Base-by-base conservation (phyloP, 352 stramenopile genomes). In the Globisporangium cystogenes region DNA sequence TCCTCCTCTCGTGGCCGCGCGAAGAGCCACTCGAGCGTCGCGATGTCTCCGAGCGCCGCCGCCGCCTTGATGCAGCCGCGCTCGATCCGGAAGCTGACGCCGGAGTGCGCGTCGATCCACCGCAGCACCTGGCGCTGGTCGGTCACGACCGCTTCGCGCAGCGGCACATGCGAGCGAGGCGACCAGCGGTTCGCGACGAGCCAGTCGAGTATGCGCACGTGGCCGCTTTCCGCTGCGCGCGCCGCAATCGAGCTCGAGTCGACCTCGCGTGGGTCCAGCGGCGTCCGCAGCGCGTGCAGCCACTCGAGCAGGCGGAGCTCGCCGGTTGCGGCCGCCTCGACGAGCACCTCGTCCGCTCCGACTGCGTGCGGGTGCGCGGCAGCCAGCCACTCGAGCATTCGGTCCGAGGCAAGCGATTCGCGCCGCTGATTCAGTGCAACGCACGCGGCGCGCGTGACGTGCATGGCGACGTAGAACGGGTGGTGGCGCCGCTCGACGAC, bases 1-100 rank as follows among this genome's bases (percentile, higher is more conserved):
- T 24, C 16, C 41, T 47, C 41, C 21, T 18, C 42, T 33, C 42
- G 42, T 6, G 12, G 42, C 16, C 42, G 42, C 26, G 12, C 42
- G 7, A 48, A 48, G 41, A 47, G 41, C 41, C 41, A 47, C 11
- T 26, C 20, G 41, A 47, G 41, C 20, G 26, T 47, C n/a, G 27
- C 20, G 21, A 47, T 23, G 12, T 47, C 41, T 23, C 41, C 41
- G 12, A 18, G 20, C 11, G n/a, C 20, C 11, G 41, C 41, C 5
- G 41, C 41, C 4, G 4, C 12, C 4, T 10, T 8, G 8, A 31
- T 2, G 11, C 8, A 14, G 20, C 11, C 20, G 21, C 12, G 10
- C 3, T 18, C 41, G 12, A 47, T 47, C 8, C 11, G 7, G n/a
- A 29, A 23, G n/a, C 24, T 2, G 7, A 47, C 15, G 7, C 5